Evolutionary conservation across 345 rosid species (phyloP), one percentile per base, ranked within the genome.

Genomic region (Euphorbia peplus): DNA sequence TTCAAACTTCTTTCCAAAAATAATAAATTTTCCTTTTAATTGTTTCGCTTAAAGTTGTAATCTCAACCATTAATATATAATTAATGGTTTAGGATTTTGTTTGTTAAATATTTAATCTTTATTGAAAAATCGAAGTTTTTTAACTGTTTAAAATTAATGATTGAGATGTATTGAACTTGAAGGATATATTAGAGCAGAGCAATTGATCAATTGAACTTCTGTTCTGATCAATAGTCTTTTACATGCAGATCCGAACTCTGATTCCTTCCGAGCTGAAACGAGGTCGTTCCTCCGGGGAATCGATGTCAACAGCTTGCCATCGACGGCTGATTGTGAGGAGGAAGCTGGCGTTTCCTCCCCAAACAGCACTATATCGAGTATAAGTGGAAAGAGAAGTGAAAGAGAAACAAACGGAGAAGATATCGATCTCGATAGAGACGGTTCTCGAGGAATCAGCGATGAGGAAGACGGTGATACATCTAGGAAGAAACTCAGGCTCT

Each of bases 401-500:
- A 81, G 98, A 47, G 99, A 91, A 73, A 76, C 75, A 30, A 83
- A 81, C 67, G 90, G 85, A 46, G 90, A 88, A 0, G 96, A 86
- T 37, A 77, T 73, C 25, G 93, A 90, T 24, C 74, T 76, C 42
- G 93, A 87, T 62, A 84, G 93, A 63, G 90, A 75, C 32, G 83
- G 80, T 55, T 89, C 93, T 42, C 89, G 91, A 13, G 97, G 95
- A 2, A 78, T 83, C 67, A 90, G 95, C 29, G 99, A 95, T 10
- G 98, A 95, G 39, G 99, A 92, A 70, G 97, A 89, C 18, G 97
- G 97, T 7, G 98, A 92, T 26, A 86, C 78, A 52, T 95, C 92
- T 1, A 87, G 97, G 64, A 95, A 95, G 84, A 95, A 95, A 69
- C 96, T 95, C 50, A 81, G 99, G 75, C 82, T 95, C 11, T 87